Evolutionary conservation across 179 eudicot genomes (phyloP).

Genomic region (Beta lomatogona): DNA sequence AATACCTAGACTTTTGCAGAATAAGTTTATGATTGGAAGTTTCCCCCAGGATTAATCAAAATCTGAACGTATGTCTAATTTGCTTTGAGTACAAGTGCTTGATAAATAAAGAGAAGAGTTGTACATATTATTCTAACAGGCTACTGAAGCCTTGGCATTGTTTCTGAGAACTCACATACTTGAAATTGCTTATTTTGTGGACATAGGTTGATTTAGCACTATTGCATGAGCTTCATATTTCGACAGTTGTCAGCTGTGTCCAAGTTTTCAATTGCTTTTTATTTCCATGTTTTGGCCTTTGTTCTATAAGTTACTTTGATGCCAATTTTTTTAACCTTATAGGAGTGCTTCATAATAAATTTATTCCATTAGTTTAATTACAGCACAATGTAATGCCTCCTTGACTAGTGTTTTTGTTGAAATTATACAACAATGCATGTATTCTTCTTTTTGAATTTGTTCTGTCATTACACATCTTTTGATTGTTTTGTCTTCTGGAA

Average conservation of each 20-base stretch:
- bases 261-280: not conserved
- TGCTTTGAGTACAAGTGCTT: not conserved
- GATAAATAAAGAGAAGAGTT: not conserved
- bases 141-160: not conserved
- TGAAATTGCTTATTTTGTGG: not conserved
- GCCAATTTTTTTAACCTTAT: not conserved
- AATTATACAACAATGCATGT: not conserved
- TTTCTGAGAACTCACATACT: not conserved
- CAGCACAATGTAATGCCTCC: not conserved
- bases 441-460: not conserved
- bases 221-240: not conserved
- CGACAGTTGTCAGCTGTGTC: not conserved
- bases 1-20: not conserved
- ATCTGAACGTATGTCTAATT: not conserved
- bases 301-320: not conserved
- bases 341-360: not conserved
- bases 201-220: no score
- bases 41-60: not conserved
- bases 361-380: not conserved
- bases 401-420: not conserved
- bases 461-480: not conserved
- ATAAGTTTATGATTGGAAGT: not conserved
- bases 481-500: not conserved
- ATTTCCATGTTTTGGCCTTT: not conserved
- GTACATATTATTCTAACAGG: not conserved